phyloP scores from a whole-genome alignment of 2,329 filamentous ascomycete genomes.

The Aulographum hederae region DNA sequence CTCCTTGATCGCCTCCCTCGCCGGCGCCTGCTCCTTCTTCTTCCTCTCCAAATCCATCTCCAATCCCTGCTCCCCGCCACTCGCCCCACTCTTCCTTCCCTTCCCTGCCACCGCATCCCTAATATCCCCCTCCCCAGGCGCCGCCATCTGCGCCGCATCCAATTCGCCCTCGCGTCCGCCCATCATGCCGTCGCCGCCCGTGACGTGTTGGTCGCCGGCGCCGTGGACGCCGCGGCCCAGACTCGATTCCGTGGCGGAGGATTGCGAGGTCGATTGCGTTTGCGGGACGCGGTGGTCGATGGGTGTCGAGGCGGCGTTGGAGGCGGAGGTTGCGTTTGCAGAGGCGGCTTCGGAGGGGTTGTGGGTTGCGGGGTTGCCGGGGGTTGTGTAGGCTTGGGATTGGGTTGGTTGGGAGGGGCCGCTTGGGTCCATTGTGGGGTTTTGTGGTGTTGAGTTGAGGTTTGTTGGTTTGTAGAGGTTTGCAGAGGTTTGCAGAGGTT shows the following conservation, averaged over 20 bases:
- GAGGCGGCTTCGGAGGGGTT: slow-evolving; percentile 20
- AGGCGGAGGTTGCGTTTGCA: slow-evolving; percentile 13
- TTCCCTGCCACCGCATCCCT: slow-evolving; percentile 19
- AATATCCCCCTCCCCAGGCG: slow-evolving; percentile 26
- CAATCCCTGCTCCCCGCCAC: slow-evolving; percentile 19
- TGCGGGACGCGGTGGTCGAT: slow-evolving; percentile 19
- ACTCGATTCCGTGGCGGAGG: slow-evolving; percentile 17
- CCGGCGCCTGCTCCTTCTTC: slow-evolving; percentile 28
- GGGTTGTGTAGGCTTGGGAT: slow-evolving; percentile 25
- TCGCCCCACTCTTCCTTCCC: slow-evolving; percentile 13
- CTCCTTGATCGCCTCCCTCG: slow-evolving; percentile 21
- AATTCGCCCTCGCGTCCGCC: slow-evolving; percentile 26
- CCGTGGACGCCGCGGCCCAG: slow-evolving; percentile 25
- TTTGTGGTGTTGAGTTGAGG: neutral
- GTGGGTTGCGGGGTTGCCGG: slow-evolving; percentile 25
- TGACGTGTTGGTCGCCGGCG: slow-evolving; percentile 24
- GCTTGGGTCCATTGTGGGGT: neutral
- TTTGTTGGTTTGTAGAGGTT: neutral
- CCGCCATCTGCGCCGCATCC: slow-evolving; percentile 29
- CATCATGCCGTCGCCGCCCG: slow-evolving; percentile 18
- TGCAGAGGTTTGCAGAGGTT: too few species aligned
- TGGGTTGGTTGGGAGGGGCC: slow-evolving; percentile 23
- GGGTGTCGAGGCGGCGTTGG: slow-evolving; percentile 3
- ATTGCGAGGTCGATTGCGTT: slow-evolving; percentile 15
- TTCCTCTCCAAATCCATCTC: slow-evolving; percentile 29